Evolutionary conservation across 352 stramenopile genomes (phyloP), one percentile per base, ranked within the genome.

Genomic region (Globisporangium irregulare): DNA sequence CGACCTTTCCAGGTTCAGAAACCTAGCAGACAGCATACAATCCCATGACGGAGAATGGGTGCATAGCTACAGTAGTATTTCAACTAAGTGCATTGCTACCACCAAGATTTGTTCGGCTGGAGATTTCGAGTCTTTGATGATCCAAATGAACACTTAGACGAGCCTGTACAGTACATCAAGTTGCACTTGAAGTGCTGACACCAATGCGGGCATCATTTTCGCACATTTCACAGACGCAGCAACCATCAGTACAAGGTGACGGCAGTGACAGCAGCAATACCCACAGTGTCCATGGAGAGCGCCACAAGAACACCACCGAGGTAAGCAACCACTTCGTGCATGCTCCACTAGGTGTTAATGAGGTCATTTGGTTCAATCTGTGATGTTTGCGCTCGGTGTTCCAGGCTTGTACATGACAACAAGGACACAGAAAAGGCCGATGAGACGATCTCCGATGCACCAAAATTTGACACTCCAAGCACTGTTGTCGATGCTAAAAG

Each of bases 171-270:
- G 50, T 56, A 56, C n/a, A 56, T 0, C 50, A 56, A 8, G n/a
- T 27, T 56, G 50, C 50, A 56, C 50, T 56, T 56, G n/a, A 56
- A 56, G 43, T 51, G 18, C 50, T 56, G n/a, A 15, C 50, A 56
- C 22, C 20, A 56, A 10, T 56, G 50, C n/a, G 50, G n/a, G 50
- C n/a, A 56, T 25, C 50, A 56, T 29, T 27, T 56, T 18, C 50
- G 27, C n/a, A 56, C 7, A 46, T 15, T 27, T 51, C 18, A 22
- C n/a, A 18, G 9, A 56, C 50, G 20, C 50, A 27, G 9, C n/a
- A 56, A 7, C n/a, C 50, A 56, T 56, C 15, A 22, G 3, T 3
- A 22, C 50, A 29, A 6, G 15, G 41, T 20, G 15, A 22, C n/a
- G 41, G 4, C 15, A 50, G 41, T 18, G 12, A 15, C 38, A 22